Evolutionary conservation across 306 rosid genomes (phyloP), one percentile per base, ranked within the genome.

Genomic region (Astragalus glycyphyllos): DNA sequence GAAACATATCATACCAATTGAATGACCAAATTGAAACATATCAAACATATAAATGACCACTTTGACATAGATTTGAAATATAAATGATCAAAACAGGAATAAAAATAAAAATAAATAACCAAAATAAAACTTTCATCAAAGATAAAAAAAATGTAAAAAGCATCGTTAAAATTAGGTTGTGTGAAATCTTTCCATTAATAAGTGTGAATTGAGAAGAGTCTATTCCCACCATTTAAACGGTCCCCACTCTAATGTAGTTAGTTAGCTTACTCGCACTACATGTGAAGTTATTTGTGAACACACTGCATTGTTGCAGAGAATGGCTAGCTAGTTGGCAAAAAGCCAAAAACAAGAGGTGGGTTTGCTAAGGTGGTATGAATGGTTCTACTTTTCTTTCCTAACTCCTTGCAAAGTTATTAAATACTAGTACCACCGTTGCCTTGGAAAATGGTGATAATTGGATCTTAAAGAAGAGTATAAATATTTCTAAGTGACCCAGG

Each of bases 291-390:
- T 37, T 55, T 65, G 45, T 38, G 8, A 15, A 15, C 11, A 17
- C 8, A 26, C n/a, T n/a, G n/a, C 3, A 26, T 26, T 53, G 32
- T 53, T 20, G 59, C 35, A 45, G 59, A 75, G 13, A 34, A 6
- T 17, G n/a, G 71, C 71, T 58, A 11, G 9, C 68, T 4, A 58
- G 37, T 17, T 38, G 65, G 12, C 5, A 38, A 49, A 60, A 67
- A 45, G 65, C 8, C 5, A 38, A 49, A 60, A 66, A 44, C 11
- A 46, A 42, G 47, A 6, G n/a, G 26, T 11, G 34, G 20, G 64
- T 67, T 70, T 5, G 47, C 32, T 45, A 57, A 31, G 13, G 14
- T 4, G 16, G 16, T 46, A 46, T 11, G 48, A 42, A 40, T 46
- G 16, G 51, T n/a, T 46, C 51, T 46, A n/a, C 50, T 15, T 26